These are phyloP conservation scores for Colletotrichum australisinense DNA, from an alignment of 2,329 filamentous ascomycete genomes.

Conservation along the genomic window DNA sequence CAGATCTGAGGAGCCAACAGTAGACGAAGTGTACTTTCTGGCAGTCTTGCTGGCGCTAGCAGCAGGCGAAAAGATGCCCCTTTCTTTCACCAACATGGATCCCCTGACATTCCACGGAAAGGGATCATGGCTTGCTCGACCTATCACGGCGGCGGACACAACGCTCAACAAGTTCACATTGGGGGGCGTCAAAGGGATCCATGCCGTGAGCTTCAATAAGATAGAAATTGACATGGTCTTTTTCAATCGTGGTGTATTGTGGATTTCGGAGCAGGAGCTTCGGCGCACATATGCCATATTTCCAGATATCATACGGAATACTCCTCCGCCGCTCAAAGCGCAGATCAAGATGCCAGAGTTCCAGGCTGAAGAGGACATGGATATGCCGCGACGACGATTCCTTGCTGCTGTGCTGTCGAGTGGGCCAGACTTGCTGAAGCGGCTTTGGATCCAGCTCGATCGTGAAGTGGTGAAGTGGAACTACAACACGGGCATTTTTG, in stretches of 20 bases:
- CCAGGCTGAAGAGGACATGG: conserved; percentile 2
- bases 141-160: conserved; percentile 4
- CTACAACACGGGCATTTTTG: conserved; percentile 14
- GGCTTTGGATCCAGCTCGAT: conserved; percentile 11
- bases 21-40: conserved; percentile 11
- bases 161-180: conserved; percentile 10
- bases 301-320: conserved; percentile 4
- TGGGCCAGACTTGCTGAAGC: background rate
- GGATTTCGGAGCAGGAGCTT: background rate
- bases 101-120: background rate
- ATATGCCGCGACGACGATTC: background rate
- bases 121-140: background rate
- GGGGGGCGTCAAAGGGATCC: background rate
- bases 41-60: background rate
- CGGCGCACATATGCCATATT: background rate
- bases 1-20: background rate
- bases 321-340: conserved; percentile 1
- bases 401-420: background rate
- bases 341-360: background rate
- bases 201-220: background rate
- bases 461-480: conserved; percentile 4
- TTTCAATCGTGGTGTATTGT: background rate
- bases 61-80: background rate
- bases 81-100: background rate
- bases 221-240: conserved; percentile 15